These are phyloP conservation scores for Dillenia suffruticosa DNA, from an alignment of 164 flowering plant genomes.

Conservation along the genomic window DNA sequence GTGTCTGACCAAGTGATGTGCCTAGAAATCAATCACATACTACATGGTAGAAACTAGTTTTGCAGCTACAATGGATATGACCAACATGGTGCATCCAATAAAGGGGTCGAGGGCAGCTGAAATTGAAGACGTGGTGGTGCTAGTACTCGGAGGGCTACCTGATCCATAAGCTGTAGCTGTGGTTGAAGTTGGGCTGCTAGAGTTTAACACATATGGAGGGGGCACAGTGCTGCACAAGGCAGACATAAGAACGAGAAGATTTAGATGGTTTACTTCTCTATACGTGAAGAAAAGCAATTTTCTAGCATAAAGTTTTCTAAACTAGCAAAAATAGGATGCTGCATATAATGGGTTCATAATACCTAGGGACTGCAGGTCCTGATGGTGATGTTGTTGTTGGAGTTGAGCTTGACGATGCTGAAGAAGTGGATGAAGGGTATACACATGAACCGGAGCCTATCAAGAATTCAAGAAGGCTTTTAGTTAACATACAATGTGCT, in stretches of 20 bases:
- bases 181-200: constrained; percentile 38
- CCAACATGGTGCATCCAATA: constrained; percentile 18
- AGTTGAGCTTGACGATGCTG: constrained; percentile 23
- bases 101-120: constrained; percentile 26
- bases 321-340: neutral
- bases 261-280: no score
- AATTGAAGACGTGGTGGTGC: constrained; percentile 24
- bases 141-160: constrained; percentile 35
- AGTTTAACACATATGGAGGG: constrained; percentile 37
- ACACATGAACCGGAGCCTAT: constrained; percentile 73
- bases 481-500: neutral
- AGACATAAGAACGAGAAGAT: neutral
- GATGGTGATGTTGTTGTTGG: constrained; percentile 15
- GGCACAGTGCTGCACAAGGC: constrained; percentile 30
- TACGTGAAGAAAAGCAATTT: no score
- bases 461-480: constrained; percentile 1
- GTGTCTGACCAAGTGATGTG: no score
- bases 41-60: neutral
- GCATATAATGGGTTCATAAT: constrained; percentile 8
- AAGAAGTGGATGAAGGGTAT: constrained; percentile 42
- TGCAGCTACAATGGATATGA: constrained; percentile 22
- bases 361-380: constrained; percentile 12
- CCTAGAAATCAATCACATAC: no score
- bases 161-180: constrained; percentile 32
- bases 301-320: no score